phyloP scores from a whole-genome alignment of 148 eudicot genomes.

The Camellia lanceoleosa region DNA sequence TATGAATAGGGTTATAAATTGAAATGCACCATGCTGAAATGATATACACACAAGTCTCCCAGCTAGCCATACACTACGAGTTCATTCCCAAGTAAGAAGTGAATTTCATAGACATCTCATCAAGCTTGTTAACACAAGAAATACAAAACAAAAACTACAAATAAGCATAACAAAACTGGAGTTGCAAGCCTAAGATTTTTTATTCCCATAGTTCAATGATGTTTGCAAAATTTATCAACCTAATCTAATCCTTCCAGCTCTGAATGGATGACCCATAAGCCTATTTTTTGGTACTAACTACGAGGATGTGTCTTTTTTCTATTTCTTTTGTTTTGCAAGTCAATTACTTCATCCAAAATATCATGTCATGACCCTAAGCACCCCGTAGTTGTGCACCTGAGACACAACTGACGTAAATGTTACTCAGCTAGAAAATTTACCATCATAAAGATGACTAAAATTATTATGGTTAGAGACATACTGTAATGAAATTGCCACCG shows the following conservation, averaged over 20 bases:
- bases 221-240: neutral
- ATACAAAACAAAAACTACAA: neutral
- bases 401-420: neutral
- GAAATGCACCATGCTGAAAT: neutral
- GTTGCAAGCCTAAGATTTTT: neutral
- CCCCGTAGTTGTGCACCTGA: neutral
- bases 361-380: constrained; percentile 3
- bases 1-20: neutral
- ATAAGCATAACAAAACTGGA: neutral
- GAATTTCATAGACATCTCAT: neutral
- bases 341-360: neutral
- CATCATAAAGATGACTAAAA: neutral
- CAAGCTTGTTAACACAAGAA: neutral
- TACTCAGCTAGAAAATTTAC: neutral
- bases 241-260: constrained; percentile 6
- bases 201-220: neutral
- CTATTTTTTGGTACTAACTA: neutral
- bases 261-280: neutral
- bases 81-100: neutral
- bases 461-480: constrained; percentile 23
- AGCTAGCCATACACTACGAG: neutral
- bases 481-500: constrained; percentile 86
- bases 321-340: neutral
- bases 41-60: neutral
- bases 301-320: neutral